Evolutionary conservation across 2,329 filamentous ascomycete species (phyloP).

Genomic region (Hypocreales sp.): DNA sequence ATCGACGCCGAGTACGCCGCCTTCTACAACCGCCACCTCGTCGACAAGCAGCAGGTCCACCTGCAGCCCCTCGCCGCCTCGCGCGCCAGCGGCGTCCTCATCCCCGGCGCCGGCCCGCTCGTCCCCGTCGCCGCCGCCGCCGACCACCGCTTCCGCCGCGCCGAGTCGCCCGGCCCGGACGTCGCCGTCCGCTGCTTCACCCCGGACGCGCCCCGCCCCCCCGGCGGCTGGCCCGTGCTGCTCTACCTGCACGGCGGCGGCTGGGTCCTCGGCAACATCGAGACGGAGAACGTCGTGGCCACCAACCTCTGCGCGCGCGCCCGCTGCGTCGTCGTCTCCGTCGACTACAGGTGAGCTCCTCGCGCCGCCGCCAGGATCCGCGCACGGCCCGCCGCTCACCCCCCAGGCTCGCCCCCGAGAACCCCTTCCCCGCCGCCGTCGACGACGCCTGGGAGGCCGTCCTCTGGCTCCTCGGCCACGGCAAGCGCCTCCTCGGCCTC

Average conservation of each 20-base stretch:
- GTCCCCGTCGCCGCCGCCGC: constrained; percentile 24
- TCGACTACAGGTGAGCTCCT: constrained; percentile 2
- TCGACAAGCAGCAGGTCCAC: constrained; percentile 27
- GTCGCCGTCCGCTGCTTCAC: constrained; percentile 26
- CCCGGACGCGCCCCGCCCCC: constrained; percentile 19
- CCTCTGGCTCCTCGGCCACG: constrained; percentile 21
- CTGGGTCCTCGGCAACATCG: constrained; percentile 32
- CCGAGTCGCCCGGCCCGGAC: constrained; percentile 21
- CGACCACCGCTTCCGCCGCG: constrained; percentile 20
- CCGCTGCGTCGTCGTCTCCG: constrained; percentile 3
- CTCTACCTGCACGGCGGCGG: constrained; percentile 34
- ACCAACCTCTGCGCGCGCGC: constrained; percentile 23
- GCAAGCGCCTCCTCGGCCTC: constrained; percentile 7
- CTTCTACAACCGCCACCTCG: constrained; percentile 27
- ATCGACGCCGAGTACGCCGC: constrained; percentile 25
- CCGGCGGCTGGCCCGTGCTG: constrained; percentile 29
- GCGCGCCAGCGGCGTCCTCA: constrained; percentile 25
- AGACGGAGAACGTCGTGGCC: constrained; percentile 32
- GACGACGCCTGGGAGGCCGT: constrained; percentile 36
- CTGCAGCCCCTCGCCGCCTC: constrained; percentile 4
- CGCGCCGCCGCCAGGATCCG: too few relatives aligned
- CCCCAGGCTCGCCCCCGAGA: constrained; percentile 29
- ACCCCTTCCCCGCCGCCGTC: constrained; percentile 33
- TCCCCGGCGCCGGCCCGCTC: constrained; percentile 26
- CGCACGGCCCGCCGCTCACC: too few relatives aligned